These are phyloP conservation scores for Trypanosoma vivax DNA, from an alignment of 208 protist genomes.

Conservation along the genomic window DNA sequence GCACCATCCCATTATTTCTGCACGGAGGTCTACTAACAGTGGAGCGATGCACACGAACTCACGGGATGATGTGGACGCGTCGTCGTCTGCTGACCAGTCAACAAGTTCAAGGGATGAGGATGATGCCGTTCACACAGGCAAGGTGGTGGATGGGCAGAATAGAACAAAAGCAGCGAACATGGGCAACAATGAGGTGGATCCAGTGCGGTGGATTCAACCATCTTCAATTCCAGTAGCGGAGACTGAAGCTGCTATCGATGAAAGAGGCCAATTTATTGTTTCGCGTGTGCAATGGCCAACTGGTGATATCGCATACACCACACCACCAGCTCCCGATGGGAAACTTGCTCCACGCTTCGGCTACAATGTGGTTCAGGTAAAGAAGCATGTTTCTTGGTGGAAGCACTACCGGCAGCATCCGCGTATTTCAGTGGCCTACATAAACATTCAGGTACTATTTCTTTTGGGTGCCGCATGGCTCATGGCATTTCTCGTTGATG, in stretches of 20 bases:
- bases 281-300: slow-evolving; percentile 80
- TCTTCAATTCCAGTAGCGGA: slow-evolving; percentile 29
- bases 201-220: slow-evolving; percentile 61
- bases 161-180: neutral
- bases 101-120: no score
- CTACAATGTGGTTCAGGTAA: slow-evolving; percentile 84
- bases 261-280: slow-evolving; percentile 79
- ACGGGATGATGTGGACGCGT: no score
- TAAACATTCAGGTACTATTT: slow-evolving; percentile 80
- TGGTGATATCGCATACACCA: slow-evolving; percentile 73
- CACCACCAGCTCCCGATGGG: slow-evolving; percentile 56
- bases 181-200: slow-evolving; percentile 31
- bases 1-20: no score
- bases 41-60: no score
- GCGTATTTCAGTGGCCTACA: slow-evolving; percentile 70
- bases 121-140: no score
- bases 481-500: slow-evolving; percentile 56
- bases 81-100: no score
- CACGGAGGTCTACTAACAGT: no score
- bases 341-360: slow-evolving; percentile 76
- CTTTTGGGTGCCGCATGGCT: slow-evolving; percentile 74
- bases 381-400: slow-evolving; percentile 86
- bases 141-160: neutral
- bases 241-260: slow-evolving; percentile 53
- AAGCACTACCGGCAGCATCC: slow-evolving; percentile 82